Conservation (phyloP, 768 basidiomycete species). For the Tricholoma flavovirens region DNA sequence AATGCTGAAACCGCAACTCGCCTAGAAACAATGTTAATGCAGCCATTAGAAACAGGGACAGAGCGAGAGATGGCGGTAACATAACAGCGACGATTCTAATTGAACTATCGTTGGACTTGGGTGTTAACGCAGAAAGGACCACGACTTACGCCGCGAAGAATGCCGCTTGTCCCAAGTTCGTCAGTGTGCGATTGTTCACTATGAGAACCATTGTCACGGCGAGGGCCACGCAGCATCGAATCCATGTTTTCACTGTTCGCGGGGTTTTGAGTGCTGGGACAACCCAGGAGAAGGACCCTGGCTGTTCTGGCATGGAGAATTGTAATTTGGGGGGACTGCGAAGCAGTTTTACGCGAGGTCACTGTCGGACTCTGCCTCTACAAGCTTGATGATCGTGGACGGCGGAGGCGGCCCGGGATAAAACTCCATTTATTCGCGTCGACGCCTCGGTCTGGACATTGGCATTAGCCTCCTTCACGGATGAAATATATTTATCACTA, state of each 20-base stretch:
- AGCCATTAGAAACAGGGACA: slow-evolving; percentile 33
- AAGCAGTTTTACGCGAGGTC: neutral
- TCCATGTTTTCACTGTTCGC: slow-evolving; percentile 35
- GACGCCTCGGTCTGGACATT: too few relatives aligned
- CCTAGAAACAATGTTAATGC: slow-evolving; percentile 29
- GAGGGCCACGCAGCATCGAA: slow-evolving; percentile 31
- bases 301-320: slow-evolving; percentile 10
- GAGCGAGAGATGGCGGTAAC: slow-evolving; percentile 33
- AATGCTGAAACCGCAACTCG: slow-evolving; percentile 6
- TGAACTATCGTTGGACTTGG: neutral
- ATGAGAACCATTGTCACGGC: slow-evolving; percentile 29
- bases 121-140: neutral
- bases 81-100: slow-evolving; percentile 33
- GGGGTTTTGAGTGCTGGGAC: slow-evolving; percentile 26
- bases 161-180: slow-evolving; percentile 35
- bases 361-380: neutral
- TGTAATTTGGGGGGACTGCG: neutral
- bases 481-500: too few relatives aligned
- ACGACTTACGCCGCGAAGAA: slow-evolving; percentile 34
- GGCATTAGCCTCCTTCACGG: too few relatives aligned
- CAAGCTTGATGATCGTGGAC: neutral
- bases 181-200: slow-evolving; percentile 26
- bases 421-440: too few relatives aligned
- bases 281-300: slow-evolving; percentile 28
- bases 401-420: too few relatives aligned